Base-by-base conservation (phyloP, 805 yeast genomes). In the Teunomyces kruisii region DNA sequence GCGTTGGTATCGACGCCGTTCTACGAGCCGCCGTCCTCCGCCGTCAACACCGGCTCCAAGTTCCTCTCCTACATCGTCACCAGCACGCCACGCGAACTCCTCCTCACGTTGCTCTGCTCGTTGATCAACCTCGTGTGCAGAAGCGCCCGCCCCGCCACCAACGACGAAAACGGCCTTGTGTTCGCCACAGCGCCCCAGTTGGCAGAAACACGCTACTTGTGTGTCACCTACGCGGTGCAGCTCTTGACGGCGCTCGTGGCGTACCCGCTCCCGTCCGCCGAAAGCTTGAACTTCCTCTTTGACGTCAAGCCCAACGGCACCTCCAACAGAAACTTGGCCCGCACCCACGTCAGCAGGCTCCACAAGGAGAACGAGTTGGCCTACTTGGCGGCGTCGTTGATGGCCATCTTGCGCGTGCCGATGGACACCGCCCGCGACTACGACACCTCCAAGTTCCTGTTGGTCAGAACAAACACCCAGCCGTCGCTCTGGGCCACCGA, bases 51-150 rank as follows among this genome's bases (percentile, higher is more conserved):
- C 3, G 96, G 92, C 0, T 80, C 88, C 28, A 72, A 79, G 40
- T 87, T 79, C 58, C 58, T 86, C 37, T 76, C 86, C 0, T 71
- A 76, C 6, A 64, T 83, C 41, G 83, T 78, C 33, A 65, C 78
- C 10, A 67, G 70, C 4, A 65, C 72, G 33, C 84, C 80, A 5
- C 78, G 70, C 58, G 63, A 68, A 40, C 79, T 74, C 50, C 61
- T 72, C 27, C 59, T 74, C 40, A 76, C 79, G 17, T 71, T 78
- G 45, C 75, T 86, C 2, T 84, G 90, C 52, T 87, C 96, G 2
- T 65, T 89, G 13, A 56, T 88, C 9, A 92, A 91, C 61, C 58
- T 79, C 4, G 65, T 76, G 1, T 79, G 86, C 51, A 68, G 88
- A 27, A 69, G 81, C 12, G 73, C 80, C 2, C 49, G 64, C 80